Evolutionary conservation across 2,329 filamentous ascomycete genomes (phyloP).

Genomic region (Nemania sp.): DNA sequence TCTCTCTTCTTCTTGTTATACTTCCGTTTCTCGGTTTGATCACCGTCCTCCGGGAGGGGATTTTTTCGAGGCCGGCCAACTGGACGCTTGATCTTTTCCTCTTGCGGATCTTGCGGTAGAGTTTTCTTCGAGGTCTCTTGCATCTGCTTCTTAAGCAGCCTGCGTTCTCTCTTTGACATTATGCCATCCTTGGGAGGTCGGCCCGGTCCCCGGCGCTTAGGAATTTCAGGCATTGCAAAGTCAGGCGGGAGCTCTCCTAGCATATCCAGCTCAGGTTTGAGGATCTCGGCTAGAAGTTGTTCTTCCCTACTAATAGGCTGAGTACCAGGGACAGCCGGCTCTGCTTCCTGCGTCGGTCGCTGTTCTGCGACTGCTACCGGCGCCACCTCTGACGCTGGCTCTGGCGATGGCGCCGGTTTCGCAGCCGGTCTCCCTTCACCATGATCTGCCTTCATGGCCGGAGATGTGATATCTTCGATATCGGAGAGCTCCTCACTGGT

Average conservation of each 20-base stretch:
- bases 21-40: slow-evolving; percentile 64
- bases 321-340: slow-evolving; percentile 3
- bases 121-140: slow-evolving; percentile 58
- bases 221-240: slow-evolving; percentile 48
- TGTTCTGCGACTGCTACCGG: not conserved
- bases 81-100: slow-evolving; percentile 62
- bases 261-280: slow-evolving; percentile 19
- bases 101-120: slow-evolving; percentile 49
- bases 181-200: slow-evolving; percentile 80
- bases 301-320: slow-evolving; percentile 14
- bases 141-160: slow-evolving; percentile 62
- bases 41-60: slow-evolving; percentile 60
- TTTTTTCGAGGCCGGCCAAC: slow-evolving; percentile 68
- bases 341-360: not conserved
- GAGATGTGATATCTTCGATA: slow-evolving; percentile 47
- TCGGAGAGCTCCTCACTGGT: slow-evolving; percentile 58
- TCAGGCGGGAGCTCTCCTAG: slow-evolving; percentile 33
- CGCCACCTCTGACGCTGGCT: not conserved
- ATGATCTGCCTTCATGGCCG: slow-evolving; percentile 41
- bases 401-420: not conserved
- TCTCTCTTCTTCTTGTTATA: slow-evolving; percentile 67
- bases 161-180: slow-evolving; percentile 77
- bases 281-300: slow-evolving; percentile 4
- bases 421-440: slow-evolving; percentile 27
- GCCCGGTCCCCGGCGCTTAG: slow-evolving; percentile 76